A percentile compares a stretch with the other conserved stretches of the same genome.
phyloP scores from a whole-genome alignment of 2,329 filamentous ascomycete species.

The Tricladium varicosporioides region DNA sequence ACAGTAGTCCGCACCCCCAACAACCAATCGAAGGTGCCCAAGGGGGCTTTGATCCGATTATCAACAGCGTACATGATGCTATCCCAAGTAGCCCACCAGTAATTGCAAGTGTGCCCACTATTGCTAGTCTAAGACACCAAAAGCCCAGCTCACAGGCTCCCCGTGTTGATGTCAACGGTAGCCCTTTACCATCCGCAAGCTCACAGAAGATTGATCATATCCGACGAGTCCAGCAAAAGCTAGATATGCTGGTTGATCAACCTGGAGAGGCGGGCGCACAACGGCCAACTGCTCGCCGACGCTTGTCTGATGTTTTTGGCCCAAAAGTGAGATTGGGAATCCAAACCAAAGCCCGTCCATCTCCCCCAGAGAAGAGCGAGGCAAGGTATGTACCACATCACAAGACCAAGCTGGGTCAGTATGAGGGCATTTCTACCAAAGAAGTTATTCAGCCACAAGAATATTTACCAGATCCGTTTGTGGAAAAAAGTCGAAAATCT shows the following conservation, averaged over 20 bases:
- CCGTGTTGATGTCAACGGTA: conserved; percentile 24
- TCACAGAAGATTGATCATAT: conserved; percentile 9
- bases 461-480: conserved; percentile 28
- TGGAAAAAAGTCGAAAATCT: conserved; percentile 14
- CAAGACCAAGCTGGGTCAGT: conserved; percentile 22
- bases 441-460: conserved; percentile 22
- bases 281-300: background rate
- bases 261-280: background rate
- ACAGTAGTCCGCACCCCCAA: background rate
- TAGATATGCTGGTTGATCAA: background rate
- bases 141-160: conserved; percentile 14
- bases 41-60: background rate
- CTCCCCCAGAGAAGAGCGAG: conserved; percentile 21
- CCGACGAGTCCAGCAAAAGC: conserved; percentile 1
- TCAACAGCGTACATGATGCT: background rate
- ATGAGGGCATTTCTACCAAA: conserved; percentile 23
- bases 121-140: background rate
- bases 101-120: background rate
- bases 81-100: background rate
- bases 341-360: conserved; percentile 25
- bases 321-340: conserved; percentile 19
- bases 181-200: conserved; percentile 12
- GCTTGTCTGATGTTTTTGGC: conserved; percentile 19
- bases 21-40: background rate
- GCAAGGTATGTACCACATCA: conserved; percentile 30